Evolutionary conservation across 2,329 filamentous ascomycete genomes (phyloP).

Genomic region (Purpureocillium takamizusanense): DNA sequence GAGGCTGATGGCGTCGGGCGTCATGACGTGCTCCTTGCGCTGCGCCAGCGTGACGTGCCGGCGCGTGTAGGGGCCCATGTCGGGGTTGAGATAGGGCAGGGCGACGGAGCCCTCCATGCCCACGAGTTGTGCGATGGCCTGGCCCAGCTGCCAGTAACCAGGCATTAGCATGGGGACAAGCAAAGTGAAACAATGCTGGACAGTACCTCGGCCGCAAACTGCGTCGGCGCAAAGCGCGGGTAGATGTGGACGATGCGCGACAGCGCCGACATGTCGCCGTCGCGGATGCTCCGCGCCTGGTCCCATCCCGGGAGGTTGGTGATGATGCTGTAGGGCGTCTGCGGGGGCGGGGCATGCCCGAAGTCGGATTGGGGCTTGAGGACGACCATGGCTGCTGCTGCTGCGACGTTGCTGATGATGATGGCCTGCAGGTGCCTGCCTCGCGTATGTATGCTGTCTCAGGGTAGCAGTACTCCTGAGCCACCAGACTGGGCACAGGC

Average conservation of each 20-base stretch:
- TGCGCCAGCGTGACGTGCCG: slow-evolving; percentile 22
- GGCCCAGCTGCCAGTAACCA: no score
- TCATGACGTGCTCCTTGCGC: slow-evolving; percentile 25
- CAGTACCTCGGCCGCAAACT: slow-evolving; percentile 22
- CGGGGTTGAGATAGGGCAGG: slow-evolving; percentile 22
- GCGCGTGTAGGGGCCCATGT: slow-evolving; percentile 18
- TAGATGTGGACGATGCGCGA: slow-evolving; percentile 31
- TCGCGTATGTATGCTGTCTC: no score
- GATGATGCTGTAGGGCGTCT: slow-evolving; percentile 37
- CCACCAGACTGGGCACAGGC: no score
- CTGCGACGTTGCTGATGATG: no score
- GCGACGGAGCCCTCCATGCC: slow-evolving; percentile 16
- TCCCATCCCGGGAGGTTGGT: slow-evolving; percentile 36
- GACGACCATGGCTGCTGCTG: slow-evolving; percentile 15
- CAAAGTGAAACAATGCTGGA: slow-evolving; percentile 8
- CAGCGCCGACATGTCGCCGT: slow-evolving; percentile 28
- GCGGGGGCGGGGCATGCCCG: slow-evolving; percentile 36
- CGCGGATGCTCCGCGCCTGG: slow-evolving; percentile 25
- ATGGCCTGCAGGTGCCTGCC: no score
- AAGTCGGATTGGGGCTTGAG: slow-evolving; percentile 28
- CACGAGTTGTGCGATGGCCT: slow-evolving; percentile 22
- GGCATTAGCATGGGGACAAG: no score
- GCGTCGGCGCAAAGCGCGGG: slow-evolving; percentile 35
- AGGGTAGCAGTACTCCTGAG: no score
- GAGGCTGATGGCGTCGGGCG: slow-evolving; percentile 23